Base-by-base conservation (phyloP, 1,284 basidiomycete genomes). In the Sporisorium sorghi region DNA sequence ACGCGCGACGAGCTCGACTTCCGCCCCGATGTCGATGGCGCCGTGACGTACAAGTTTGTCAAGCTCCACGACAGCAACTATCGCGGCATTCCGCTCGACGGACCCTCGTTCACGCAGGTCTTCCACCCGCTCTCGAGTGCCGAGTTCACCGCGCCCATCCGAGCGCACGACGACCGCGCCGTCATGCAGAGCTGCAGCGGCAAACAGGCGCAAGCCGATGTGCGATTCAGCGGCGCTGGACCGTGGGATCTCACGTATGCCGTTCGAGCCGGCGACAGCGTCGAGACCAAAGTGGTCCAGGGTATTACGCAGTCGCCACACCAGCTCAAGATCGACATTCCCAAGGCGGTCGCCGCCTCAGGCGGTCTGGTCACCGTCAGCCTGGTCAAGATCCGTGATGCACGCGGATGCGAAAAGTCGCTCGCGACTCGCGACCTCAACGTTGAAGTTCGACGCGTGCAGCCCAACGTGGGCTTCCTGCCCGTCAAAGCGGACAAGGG, bases 401-500 rank as follows among this genome's bases (percentile, higher is more conserved):
- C 89, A 2, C 93, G 93, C 78, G 91, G 92, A 21, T 98, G 96
- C 85, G 91, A 91, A 79, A 89, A 92, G 42, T 85, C 90, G 19
- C 86, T 98, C 24, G 89, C 90, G 21, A 90, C 91, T 0, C 90
- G 91, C 19, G 92, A 93, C 15, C 86, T 97, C 52, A 88, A 90
- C n/a, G 91, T 97, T 56, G 93, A 93, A 75, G 93, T 98, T n/a
- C 89, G 92, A 76, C 87, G 93, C 59, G 88, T 91, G 15, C 91
- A 92, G 90, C 93, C 96, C 3, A 95, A 92, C 1, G 93, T 88
- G 21, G 90, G 90, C 78, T 97, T 98, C 86, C 89, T 90, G 40
- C 88, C 77, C 10, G 49, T 64, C 53, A 78, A 88, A 69, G 88
- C 90, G 9, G 57, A 58, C 6, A 55, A 51, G 24, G 60, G 52